A percentile compares a stretch with the other conserved stretches of the same genome.
Conservation (phyloP, 345 rosid species). For the Sonneratia caseolaris region DNA sequence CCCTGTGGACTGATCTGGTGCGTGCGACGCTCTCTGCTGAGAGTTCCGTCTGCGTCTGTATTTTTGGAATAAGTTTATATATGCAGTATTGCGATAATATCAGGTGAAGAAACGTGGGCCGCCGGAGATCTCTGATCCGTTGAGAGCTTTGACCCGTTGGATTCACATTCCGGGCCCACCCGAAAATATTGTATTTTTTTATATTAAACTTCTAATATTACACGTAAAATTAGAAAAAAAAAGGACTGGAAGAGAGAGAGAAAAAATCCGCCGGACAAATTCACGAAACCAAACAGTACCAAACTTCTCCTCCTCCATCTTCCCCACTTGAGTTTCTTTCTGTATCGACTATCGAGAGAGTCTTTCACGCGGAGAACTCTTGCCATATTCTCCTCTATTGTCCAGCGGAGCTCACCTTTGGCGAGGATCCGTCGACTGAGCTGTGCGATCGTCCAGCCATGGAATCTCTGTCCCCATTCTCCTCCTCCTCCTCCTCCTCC, state of each 20-base stretch:
- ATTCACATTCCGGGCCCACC: neutral
- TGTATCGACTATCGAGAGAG: neutral
- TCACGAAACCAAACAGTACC: conserved; percentile 6
- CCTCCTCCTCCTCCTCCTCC: conserved; percentile 83
- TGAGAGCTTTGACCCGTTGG: neutral
- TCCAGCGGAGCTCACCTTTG: neutral
- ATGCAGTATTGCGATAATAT: neutral
- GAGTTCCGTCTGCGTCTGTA: too few relatives aligned
- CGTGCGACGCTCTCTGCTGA: too few relatives aligned
- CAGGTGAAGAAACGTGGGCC: neutral
- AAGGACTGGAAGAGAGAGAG: neutral
- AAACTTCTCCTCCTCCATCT: neutral
- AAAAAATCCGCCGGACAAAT: conserved; percentile 16
- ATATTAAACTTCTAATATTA: too few relatives aligned
- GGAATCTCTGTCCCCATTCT: conserved; percentile 64
- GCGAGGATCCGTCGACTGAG: neutral
- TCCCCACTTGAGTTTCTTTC: neutral
- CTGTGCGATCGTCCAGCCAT: conserved; percentile 16
- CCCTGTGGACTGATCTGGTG: too few relatives aligned
- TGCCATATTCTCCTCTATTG: neutral
- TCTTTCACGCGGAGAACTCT: conserved; percentile 21
- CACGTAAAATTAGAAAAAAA: too few relatives aligned
- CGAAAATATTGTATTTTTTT: neutral
- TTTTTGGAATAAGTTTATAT: too few relatives aligned
- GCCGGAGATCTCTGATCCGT: neutral